Percentiles rank a stretch among this genome's conserved stretches.
phyloP scores from a whole-genome alignment of 192 early-diverging fungal species.

The Coemansia pectinata region DNA sequence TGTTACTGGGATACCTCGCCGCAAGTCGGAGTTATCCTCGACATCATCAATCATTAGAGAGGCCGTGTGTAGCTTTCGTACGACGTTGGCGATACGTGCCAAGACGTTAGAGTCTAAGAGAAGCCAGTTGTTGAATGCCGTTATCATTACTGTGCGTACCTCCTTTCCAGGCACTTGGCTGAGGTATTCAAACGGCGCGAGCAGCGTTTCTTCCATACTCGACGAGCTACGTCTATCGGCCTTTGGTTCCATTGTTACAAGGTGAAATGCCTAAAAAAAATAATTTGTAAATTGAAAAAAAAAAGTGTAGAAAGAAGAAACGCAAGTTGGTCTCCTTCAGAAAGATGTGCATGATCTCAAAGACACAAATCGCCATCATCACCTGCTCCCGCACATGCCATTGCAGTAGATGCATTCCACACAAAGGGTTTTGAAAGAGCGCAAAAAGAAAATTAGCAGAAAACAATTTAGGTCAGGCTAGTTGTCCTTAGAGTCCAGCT shows the following conservation, averaged over 20 bases:
- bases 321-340: neutral
- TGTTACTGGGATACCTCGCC: slow-evolving; percentile 89
- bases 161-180: slow-evolving; percentile 87
- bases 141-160: slow-evolving; percentile 86
- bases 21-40: slow-evolving; percentile 86
- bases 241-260: slow-evolving; percentile 8
- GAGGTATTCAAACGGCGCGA: slow-evolving; percentile 95
- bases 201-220: slow-evolving; percentile 61
- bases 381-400: neutral
- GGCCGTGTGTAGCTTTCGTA: slow-evolving; percentile 95
- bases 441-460: neutral
- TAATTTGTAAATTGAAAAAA: neutral
- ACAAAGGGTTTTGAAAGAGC: neutral
- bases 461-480: neutral
- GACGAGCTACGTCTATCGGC: slow-evolving; percentile 12
- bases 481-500: slow-evolving; percentile 33
- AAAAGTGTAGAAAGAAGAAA: neutral
- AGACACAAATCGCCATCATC: neutral
- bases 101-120: slow-evolving; percentile 70
- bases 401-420: neutral
- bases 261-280: neutral
- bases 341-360: neutral
- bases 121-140: slow-evolving; percentile 91
- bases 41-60: slow-evolving; percentile 96
- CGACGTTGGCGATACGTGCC: slow-evolving; percentile 70